Base-by-base conservation (phyloP, 2,329 filamentous ascomycete genomes). In the Neonectria magnoliae region DNA sequence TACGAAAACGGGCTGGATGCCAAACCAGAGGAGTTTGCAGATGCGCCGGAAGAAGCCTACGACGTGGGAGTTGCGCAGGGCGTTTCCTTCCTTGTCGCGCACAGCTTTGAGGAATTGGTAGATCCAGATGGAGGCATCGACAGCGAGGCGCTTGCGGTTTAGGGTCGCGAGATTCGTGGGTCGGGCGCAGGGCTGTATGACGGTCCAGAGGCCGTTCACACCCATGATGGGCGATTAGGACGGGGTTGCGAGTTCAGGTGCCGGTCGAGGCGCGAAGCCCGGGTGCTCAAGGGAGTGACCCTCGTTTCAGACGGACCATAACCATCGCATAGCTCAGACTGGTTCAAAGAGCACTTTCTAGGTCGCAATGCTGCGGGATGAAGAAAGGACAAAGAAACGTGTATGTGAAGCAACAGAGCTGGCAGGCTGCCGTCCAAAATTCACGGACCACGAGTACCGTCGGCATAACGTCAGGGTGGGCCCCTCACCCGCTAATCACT, bases 61-160 rank as follows among this genome's bases (percentile, higher is more conserved):
- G 38, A 99, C 89, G 76, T 99, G 96, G 31, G 93, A 95, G 82
- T 98, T 99, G 68, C 94, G 93, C 57, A 99, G 85, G 1, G 96
- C 96, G 76, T 99, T 97, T 58, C 96, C 96, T 80, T 99, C 96
- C 76, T 98, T 98, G 81, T 99, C 96, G 73, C 96, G 94, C 11
- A 99, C 96, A 10, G 97, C 96, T 82, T 99, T 99, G 73, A 99
- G 89, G 76, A 99, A 99, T 77, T 99, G 96, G 84, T 99, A 99
- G 73, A 99, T 98, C 96, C 96, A 99, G 77, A 99, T 99, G 13
- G 94, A 98, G 63, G 97, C 96, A 81, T 99, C 96, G 71, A 99
- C 93, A 51, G 96, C 97, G 54, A 99, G 91, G 16, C 96, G 93
- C 81, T 97, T 98, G 72, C 92, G 93, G 79, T 98, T 98, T 65